Percentiles rank a stretch among this genome's conserved stretches.
Conservation (phyloP, 805 yeast genomes). For the Wickerhamomyces chaumierensis region DNA sequence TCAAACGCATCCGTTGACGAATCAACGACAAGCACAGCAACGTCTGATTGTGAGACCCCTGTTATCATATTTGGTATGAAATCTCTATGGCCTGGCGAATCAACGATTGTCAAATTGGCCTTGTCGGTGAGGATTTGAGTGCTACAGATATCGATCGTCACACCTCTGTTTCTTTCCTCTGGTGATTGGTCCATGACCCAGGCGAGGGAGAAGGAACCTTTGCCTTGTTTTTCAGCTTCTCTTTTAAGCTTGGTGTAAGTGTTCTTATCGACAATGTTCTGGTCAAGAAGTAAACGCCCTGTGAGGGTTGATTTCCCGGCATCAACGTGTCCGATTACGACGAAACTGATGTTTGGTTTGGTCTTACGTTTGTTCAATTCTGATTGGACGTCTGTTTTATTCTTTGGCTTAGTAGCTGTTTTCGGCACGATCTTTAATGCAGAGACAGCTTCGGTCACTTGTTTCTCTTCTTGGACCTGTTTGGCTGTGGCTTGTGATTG, state of each 20-base stretch:
- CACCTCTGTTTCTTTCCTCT: slow-evolving; percentile 97
- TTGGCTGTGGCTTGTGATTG: slow-evolving; percentile 37
- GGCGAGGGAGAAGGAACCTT: slow-evolving; percentile 96
- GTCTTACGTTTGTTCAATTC: slow-evolving; percentile 55
- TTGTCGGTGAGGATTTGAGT: slow-evolving; percentile 91
- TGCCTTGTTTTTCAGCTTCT: slow-evolving; percentile 96
- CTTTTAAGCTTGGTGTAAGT: slow-evolving; percentile 94
- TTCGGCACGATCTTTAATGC: slow-evolving; percentile 11
- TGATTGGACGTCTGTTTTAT: slow-evolving; percentile 18
- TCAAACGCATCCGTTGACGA: slow-evolving; percentile 93
- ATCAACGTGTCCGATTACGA: slow-evolving; percentile 99
- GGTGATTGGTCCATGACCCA: slow-evolving; percentile 93
- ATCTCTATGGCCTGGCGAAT: slow-evolving; percentile 95
- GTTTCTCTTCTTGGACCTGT: slow-evolving; percentile 20
- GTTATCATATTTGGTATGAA: slow-evolving; percentile 94
- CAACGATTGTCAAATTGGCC: slow-evolving; percentile 83
- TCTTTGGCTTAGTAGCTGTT: slow-evolving; percentile 12
- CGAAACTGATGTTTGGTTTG: slow-evolving; percentile 95
- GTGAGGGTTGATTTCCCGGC: slow-evolving; percentile 97
- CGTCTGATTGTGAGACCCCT: slow-evolving; percentile 90
- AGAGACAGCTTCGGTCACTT: slow-evolving; percentile 13
- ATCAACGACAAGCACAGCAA: slow-evolving; percentile 84
- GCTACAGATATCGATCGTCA: slow-evolving; percentile 88
- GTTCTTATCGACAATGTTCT: slow-evolving; percentile 95
- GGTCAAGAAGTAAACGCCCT: slow-evolving; percentile 94